Evolutionary conservation across 164 flowering plant genomes (phyloP).

Genomic region (Berberis vulgaris): DNA sequence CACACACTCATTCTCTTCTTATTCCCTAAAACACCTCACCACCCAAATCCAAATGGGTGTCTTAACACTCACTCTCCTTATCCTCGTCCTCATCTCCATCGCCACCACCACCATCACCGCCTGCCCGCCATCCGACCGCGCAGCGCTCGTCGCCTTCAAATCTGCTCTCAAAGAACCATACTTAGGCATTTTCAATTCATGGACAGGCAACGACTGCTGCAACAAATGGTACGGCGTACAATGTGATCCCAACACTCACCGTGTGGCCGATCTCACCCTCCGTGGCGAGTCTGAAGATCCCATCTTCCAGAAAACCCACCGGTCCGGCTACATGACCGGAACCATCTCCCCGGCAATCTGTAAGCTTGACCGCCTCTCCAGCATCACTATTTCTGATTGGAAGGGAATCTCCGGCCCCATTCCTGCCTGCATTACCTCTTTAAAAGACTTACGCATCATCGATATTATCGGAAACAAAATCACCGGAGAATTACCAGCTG

Average conservation of each 20-base stretch:
- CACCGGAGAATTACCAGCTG: slow-evolving; percentile 55
- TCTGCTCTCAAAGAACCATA: slow-evolving; percentile 51
- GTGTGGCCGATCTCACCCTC: slow-evolving; percentile 70
- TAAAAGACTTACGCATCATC: slow-evolving; percentile 49
- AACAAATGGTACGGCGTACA: slow-evolving; percentile 72
- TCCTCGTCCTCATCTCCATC: slow-evolving; percentile 7
- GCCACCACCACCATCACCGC: slow-evolving; percentile 15
- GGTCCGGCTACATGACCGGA: slow-evolving; percentile 82
- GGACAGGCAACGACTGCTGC: slow-evolving; percentile 85
- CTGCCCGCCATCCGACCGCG: slow-evolving; percentile 65
- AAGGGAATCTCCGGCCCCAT: slow-evolving; percentile 59
- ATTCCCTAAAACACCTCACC: too few relatives aligned
- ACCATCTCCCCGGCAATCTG: slow-evolving; percentile 67
- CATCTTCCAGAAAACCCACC: slow-evolving; percentile 42
- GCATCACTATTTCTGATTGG: slow-evolving; percentile 56
- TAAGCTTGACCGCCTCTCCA: slow-evolving; percentile 49
- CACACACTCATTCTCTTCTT: too few relatives aligned
- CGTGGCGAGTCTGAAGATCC: slow-evolving; percentile 91
- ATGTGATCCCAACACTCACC: slow-evolving; percentile 54
- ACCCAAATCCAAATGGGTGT: not conserved
- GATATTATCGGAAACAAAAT: slow-evolving; percentile 68
- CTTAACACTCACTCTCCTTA: not conserved
- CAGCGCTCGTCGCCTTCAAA: slow-evolving; percentile 57
- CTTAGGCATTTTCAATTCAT: slow-evolving; percentile 69
- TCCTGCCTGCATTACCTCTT: slow-evolving; percentile 49